Evolutionary conservation across 805 yeast species (phyloP), one percentile per base, ranked within the genome.

Genomic region (Saccharomycopsis lassenensis): DNA sequence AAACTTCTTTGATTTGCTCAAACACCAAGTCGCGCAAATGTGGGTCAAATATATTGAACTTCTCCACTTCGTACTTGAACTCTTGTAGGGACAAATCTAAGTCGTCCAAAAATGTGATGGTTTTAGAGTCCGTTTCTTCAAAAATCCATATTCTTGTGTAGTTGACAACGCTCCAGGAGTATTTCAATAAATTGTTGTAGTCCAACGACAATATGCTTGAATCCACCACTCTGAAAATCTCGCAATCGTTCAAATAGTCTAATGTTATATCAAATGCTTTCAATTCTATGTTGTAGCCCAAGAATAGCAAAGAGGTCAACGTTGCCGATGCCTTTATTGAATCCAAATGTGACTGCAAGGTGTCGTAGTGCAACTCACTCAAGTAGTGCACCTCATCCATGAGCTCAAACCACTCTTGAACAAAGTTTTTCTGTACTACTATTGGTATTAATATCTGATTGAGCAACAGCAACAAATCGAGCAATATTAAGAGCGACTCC

Each of bases 101-200:
- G 5, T 11, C 35, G 7, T 24, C 25, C 14, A 37, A 35, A 22
- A 41, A 37, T 8, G 22, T 21, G 7, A 20, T 16, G 7, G 25
- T 8, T 7, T 34, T 31, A 7, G 48, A 47, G 6, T 42, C 43
- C 2, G 51, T 50, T 27, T 65, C 67, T 29, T 63, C 63, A n/a
- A 69, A 47, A 2, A 68, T 48, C 15, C 64, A 57, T 5, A 62
- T 60, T 41, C 75, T 73, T 16, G 77, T 58, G 45, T 71, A 71
- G 7, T 75, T 50, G 7, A 75, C 52, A 10, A 77, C 68, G 21
- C 82, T 69, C 89, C 89, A 81, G 16, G 73, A 67, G 49, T 77
- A 79, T n/a, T n/a, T n/a, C n/a, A n/a, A n/a, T n/a, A n/a, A n/a
- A n/a, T n/a, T n/a, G n/a, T n/a, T n/a, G n/a, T n/a, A n/a, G n/a